Evolutionary conservation across 1,284 basidiomycete genomes (phyloP), one percentile per base, ranked within the genome.

Genomic region (Caloboletus inedulis): DNA sequence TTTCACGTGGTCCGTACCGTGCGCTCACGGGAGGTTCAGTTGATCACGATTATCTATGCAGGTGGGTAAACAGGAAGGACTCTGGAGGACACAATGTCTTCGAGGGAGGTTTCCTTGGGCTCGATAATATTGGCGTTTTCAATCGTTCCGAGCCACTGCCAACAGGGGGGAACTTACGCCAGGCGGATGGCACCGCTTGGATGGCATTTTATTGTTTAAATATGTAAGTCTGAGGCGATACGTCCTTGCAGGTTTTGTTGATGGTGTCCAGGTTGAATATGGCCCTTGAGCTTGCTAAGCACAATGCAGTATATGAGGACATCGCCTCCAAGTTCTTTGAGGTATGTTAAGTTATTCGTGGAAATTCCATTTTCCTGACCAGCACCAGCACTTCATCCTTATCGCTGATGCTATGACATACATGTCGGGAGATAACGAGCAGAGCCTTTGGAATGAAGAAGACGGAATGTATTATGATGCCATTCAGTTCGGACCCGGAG

Each of bases 311-410:
- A 2, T 99, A 99, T 69, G 96, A 99, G 74, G 96, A 99, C 70
- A 99, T 99, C 59, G 96, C 96, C n/a, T 97, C 94, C 55, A 98
- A 99, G 69, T 96, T 96, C 72, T 95, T 96, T 57, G 93, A 91
- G 84, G 89, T 90, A 63, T 50, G 73, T 65, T 4, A 31, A 25
- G 35, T 30, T 23, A 23, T 36, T 31, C 4, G 27, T 42, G 7
- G 19, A 52, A 25, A 21, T 43, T 19, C 1, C n/a, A 33, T 44
- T 31, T 49, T n/a, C 6, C 49, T 52, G 51, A 53, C 51, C 47
- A 57, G 34, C 55, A 33, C 46, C 55, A 95, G 85, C 93, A 96
- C 71, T 97, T 97, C 72, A 87, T 97, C 60, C 94, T 93, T 77
- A 98, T 98, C 53, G 83, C 95, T 16, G 94, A 98, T 68, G 96